These are phyloP conservation scores for Lasiodiplodia citricola DNA, from an alignment of 2,329 filamentous ascomycete genomes.

Conservation along the genomic window DNA sequence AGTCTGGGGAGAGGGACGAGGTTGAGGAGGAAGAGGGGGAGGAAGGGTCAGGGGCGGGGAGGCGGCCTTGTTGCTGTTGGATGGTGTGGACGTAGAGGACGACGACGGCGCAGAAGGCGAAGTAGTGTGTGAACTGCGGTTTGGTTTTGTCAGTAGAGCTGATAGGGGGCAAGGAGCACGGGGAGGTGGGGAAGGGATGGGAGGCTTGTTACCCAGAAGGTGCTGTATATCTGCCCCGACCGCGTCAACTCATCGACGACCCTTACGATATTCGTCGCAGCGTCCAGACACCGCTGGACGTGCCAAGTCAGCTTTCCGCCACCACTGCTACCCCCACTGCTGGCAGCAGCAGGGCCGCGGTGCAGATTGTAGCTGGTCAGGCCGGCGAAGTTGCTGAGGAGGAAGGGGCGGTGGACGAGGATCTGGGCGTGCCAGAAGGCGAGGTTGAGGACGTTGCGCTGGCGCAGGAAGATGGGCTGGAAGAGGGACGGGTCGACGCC, in stretches of 20 bases:
- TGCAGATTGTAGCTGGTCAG: slow-evolving; percentile 38
- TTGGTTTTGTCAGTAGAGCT: background rate
- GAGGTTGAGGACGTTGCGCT: slow-evolving; percentile 60
- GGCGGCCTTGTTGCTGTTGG: slow-evolving; percentile 47
- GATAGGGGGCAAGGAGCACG: background rate
- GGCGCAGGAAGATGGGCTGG: slow-evolving; percentile 58
- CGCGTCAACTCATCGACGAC: slow-evolving; percentile 50
- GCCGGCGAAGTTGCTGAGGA: slow-evolving; percentile 52
- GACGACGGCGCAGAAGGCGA: slow-evolving; percentile 60
- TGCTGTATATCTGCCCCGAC: slow-evolving; percentile 51
- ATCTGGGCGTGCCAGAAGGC: slow-evolving; percentile 63
- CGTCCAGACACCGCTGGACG: slow-evolving; percentile 53
- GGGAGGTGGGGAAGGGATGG: background rate
- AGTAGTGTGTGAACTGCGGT: slow-evolving; percentile 57
- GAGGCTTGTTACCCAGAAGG: slow-evolving; percentile 47
- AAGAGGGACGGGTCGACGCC: slow-evolving; percentile 51
- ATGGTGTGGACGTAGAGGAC: slow-evolving; percentile 62
- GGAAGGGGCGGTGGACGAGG: slow-evolving; percentile 60
- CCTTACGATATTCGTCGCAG: slow-evolving; percentile 54
- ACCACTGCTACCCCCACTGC: too few species aligned
- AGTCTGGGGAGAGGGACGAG: slow-evolving; percentile 39
- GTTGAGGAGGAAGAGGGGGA: slow-evolving; percentile 52
- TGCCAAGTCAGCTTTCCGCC: slow-evolving; percentile 39
- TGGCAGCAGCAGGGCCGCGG: background rate
- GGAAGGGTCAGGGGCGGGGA: background rate